Conservation (phyloP, 2,329 filamentous ascomycete species). For the Pseudocercospora fuligena region DNA sequence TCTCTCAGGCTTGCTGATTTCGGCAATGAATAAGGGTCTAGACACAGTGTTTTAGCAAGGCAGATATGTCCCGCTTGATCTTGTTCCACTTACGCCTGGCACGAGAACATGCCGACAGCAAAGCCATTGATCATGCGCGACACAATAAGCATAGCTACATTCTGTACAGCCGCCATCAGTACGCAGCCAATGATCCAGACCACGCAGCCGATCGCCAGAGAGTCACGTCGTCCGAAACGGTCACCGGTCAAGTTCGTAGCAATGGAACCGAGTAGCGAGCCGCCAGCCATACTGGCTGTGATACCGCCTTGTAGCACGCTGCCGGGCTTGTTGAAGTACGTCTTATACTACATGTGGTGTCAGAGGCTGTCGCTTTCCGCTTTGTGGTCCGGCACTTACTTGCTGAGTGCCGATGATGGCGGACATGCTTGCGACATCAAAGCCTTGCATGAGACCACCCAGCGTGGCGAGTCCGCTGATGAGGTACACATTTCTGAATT, state of each 20-base stretch:
- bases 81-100: slow-evolving; percentile 13
- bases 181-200: slow-evolving; percentile 20
- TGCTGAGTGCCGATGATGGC: slow-evolving; percentile 23
- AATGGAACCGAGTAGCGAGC: slow-evolving; percentile 18
- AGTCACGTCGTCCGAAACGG: slow-evolving; percentile 18
- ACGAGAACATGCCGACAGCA: slow-evolving; percentile 19
- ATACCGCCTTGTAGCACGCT: slow-evolving; percentile 20
- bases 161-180: slow-evolving; percentile 17
- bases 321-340: slow-evolving; percentile 19
- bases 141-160: slow-evolving; percentile 17
- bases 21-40: slow-evolving; percentile 19
- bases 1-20: slow-evolving; percentile 20
- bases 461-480: slow-evolving; percentile 20
- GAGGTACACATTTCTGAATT: slow-evolving; percentile 21
- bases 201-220: slow-evolving; percentile 18
- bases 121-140: slow-evolving; percentile 20
- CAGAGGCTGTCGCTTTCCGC: neutral
- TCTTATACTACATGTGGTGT: slow-evolving; percentile 16
- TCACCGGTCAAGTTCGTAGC: slow-evolving; percentile 18
- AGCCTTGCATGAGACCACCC: slow-evolving; percentile 20
- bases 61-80: neutral
- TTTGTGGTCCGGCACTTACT: slow-evolving; percentile 2
- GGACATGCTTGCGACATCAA: slow-evolving; percentile 20
- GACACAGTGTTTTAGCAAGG: neutral
- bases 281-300: slow-evolving; percentile 20